These are phyloP conservation scores for Mycena galopus DNA, from an alignment of 768 basidiomycete species.

Conservation along the genomic window DNA sequence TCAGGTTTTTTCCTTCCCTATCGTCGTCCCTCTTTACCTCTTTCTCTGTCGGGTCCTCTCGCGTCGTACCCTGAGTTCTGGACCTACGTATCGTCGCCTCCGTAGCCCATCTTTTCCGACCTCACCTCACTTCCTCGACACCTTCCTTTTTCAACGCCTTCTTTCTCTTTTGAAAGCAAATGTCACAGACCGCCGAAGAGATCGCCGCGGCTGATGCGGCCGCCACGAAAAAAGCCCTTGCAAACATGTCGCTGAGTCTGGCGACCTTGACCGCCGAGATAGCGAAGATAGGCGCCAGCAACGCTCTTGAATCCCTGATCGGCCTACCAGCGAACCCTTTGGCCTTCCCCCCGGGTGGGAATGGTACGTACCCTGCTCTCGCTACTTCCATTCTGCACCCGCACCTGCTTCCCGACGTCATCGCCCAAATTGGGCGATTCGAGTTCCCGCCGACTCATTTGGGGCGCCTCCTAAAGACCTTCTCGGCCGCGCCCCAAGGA, in stretches of 20 bases:
- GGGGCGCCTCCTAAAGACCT: not conserved
- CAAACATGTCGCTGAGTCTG: not conserved
- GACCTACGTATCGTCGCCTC: too few relatives aligned
- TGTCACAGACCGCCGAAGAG: too few relatives aligned
- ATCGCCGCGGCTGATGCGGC: too few relatives aligned
- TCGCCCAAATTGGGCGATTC: slow-evolving; percentile 7
- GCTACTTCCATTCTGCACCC: slow-evolving; percentile 8
- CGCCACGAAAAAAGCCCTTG: too few relatives aligned
- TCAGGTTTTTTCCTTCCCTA: too few relatives aligned
- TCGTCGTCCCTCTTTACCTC: too few relatives aligned
- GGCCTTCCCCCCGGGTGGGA: not conserved
- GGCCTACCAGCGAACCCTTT: slow-evolving; percentile 3
- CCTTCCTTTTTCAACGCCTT: too few relatives aligned
- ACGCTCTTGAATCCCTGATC: not conserved
- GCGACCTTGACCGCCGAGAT: not conserved
- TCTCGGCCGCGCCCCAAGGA: not conserved
- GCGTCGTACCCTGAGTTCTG: too few relatives aligned
- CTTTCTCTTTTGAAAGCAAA: too few relatives aligned
- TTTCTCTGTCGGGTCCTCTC: too few relatives aligned
- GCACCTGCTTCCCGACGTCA: slow-evolving; percentile 17
- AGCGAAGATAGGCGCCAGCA: not conserved
- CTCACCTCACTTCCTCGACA: too few relatives aligned
- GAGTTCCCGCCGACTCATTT: slow-evolving; percentile 17
- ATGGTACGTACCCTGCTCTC: slow-evolving; percentile 13
- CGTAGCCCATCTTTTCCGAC: too few relatives aligned